Base-by-base conservation (phyloP, 208 protist genomes). In the Blastocrithidia nonstop region DNA sequence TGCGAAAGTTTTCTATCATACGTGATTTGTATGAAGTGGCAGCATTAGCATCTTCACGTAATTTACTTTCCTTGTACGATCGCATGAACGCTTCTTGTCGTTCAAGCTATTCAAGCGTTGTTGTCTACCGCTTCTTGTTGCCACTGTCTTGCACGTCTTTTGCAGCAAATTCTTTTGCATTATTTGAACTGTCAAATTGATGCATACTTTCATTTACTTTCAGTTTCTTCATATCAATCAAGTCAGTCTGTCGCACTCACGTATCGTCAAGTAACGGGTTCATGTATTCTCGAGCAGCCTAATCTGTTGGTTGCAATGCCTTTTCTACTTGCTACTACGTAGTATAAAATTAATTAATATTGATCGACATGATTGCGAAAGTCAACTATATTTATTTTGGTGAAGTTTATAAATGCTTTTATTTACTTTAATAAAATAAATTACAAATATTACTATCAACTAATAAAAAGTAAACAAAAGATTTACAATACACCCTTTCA, bases 241-340 rank as follows among this genome's bases (percentile, higher is more conserved):
- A 54, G 23, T 85, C 66, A 11, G 69, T 66, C 1, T 71, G 54
- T 0, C 81, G 73, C 26, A 91, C 74, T 77, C 81, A 91, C 7
- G 64, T 77, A 57, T 91, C 81, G 53, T 91, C 81, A 46, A 83
- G 60, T 2, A 91, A 57, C n/a, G 73, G 80, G 22, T 79, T 69
- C 6, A 81, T 23, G 36, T 77, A 80, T 16, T 76, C 48, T 7
- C 55, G 60, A 11, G 72, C 58, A 5, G 87, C 72, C 6, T 87
- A 72, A 24, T 75, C 64, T 15, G 72, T 48, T 6, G 81, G 81
- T 20, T 9, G 36, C 36, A 15, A 5, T 20, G 4, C 36, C 36
- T 8, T 9, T 9, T 9, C 6, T 20, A 9, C 4, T 9, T 9
- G 20, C 23, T 16, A 9, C 9, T 9, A 4, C 6, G 6, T 4